Percentiles rank a stretch among this genome's conserved stretches.
phyloP scores from a whole-genome alignment of 192 early-diverging fungal species.

The Helicostylum pulchrum region DNA sequence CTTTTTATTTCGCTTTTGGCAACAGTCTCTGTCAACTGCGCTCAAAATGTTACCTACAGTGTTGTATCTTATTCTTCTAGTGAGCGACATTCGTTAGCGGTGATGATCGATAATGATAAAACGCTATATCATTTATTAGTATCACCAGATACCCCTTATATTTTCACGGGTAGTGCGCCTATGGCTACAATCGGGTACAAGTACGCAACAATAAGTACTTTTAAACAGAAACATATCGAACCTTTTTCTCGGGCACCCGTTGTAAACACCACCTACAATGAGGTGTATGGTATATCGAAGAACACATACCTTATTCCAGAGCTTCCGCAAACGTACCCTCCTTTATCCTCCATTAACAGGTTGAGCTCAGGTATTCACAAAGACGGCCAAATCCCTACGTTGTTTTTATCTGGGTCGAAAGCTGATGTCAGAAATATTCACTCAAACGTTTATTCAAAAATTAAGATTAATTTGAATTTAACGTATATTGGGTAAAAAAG shows the following conservation, averaged over 20 bases:
- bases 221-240: neutral
- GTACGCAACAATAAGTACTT: neutral
- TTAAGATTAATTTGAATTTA: neutral
- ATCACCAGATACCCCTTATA: neutral
- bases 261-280: neutral
- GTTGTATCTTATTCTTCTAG: too few relatives aligned
- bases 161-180: conserved; percentile 1
- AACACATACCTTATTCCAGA: neutral
- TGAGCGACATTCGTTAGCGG: too few relatives aligned
- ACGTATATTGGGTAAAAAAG: conserved; percentile 4
- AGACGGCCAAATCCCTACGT: neutral
- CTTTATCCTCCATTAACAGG: neutral
- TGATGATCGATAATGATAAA: too few relatives aligned
- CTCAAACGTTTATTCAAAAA: neutral
- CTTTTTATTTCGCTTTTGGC: too few relatives aligned
- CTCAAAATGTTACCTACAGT: too few relatives aligned
- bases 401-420: neutral
- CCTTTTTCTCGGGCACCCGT: neutral
- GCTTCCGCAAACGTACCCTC: neutral
- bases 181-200: conserved; percentile 2
- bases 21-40: too few relatives aligned
- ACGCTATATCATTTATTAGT: neutral
- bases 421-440: neutral
- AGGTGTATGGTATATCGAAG: neutral
- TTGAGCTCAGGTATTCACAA: neutral